phyloP scores from a whole-genome alignment of 441 rosid genomes.

The Erodium trifolium region DNA sequence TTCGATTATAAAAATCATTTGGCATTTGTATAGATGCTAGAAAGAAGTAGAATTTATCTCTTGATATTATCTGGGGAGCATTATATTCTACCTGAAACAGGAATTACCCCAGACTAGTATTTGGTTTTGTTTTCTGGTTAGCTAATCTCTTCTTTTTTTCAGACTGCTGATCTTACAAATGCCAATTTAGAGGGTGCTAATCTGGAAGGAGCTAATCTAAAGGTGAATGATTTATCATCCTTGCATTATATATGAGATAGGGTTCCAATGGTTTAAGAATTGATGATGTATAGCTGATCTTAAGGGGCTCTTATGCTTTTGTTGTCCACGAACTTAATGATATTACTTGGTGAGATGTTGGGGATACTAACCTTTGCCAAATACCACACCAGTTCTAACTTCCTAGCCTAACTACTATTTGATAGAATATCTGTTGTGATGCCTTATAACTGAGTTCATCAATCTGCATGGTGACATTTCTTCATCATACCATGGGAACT shows the following conservation, averaged over 20 bases:
- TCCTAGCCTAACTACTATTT: not conserved
- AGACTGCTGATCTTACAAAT: conserved; percentile 86
- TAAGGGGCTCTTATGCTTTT: not conserved
- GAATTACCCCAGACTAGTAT: not conserved
- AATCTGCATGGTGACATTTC: not conserved
- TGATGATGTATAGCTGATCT: not conserved
- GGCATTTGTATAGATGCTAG: not conserved
- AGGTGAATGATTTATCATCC: conserved; percentile 34
- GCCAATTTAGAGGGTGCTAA: conserved; percentile 91
- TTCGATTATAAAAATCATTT: not conserved
- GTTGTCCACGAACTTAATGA: not conserved
- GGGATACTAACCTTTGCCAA: conserved; percentile 1
- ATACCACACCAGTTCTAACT: not conserved
- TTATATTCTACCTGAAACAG: not conserved
- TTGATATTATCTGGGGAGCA: not conserved
- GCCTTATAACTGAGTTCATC: not conserved
- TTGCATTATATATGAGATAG: not conserved
- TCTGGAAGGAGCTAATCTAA: conserved; percentile 89
- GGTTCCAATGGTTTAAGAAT: conserved; percentile 4
- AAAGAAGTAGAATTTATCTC: not conserved
- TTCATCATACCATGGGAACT: not conserved
- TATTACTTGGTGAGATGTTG: conserved; percentile 3
- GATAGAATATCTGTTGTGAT: not conserved
- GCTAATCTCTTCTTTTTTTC: not conserved
- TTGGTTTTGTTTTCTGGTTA: not conserved